Conservation (phyloP, 495 filamentous ascomycete genomes). For the Tuber calosporum region DNA sequence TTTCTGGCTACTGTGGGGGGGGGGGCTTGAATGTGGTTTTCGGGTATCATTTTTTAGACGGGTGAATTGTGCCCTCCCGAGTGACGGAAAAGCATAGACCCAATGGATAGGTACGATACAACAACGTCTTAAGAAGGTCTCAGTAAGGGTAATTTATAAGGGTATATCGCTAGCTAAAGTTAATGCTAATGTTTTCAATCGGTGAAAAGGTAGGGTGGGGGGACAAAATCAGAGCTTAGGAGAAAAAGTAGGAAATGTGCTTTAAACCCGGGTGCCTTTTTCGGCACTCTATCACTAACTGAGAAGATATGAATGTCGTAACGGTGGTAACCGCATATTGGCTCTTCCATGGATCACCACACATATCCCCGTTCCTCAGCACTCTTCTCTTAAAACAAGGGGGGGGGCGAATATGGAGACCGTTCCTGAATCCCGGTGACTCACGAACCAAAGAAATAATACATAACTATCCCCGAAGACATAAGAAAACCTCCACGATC, state of each 20-base stretch:
- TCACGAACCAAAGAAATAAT: background rate
- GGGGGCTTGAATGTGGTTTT: background rate
- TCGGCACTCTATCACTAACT: background rate
- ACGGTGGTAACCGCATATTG: background rate
- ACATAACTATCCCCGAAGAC: too few species aligned
- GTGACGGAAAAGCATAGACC: background rate
- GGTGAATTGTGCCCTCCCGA: background rate
- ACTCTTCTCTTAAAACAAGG: too few species aligned
- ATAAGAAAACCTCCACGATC: background rate
- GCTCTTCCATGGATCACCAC: background rate
- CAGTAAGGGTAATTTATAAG: background rate
- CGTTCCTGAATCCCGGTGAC: background rate
- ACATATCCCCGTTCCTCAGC: background rate
- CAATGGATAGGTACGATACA: background rate
- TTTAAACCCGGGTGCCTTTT: background rate
- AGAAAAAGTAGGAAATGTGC: background rate
- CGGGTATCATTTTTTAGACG: background rate
- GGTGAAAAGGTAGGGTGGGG: background rate
- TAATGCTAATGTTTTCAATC: background rate
- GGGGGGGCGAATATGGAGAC: background rate
- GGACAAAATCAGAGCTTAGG: background rate
- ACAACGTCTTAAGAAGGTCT: background rate
- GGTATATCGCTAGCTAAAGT: background rate
- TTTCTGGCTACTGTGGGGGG: too few species aligned
- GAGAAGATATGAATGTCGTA: background rate